phyloP scores from a whole-genome alignment of 441 rosid species.

The Adansonia gregorii region DNA sequence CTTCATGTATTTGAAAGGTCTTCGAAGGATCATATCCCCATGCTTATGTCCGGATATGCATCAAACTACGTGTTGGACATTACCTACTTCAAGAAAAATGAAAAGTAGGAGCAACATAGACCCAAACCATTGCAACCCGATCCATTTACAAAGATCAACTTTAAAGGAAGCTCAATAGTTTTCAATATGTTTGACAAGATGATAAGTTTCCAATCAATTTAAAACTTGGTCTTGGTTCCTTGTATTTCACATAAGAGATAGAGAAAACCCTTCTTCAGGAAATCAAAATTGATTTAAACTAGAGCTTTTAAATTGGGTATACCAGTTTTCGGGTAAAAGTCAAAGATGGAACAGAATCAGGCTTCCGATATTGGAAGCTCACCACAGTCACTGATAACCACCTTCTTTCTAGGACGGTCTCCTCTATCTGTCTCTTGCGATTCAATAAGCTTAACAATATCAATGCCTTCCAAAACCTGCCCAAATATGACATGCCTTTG shows the following conservation, averaged over 20 bases:
- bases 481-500: constrained; percentile 96
- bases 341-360: constrained; percentile 31
- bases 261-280: neutral
- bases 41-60: too few species aligned
- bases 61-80: too few species aligned
- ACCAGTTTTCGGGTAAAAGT: neutral
- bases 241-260: neutral
- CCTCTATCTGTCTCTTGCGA: constrained; percentile 94
- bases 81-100: too few species aligned
- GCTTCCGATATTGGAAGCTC: constrained; percentile 78
- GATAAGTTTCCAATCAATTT: neutral
- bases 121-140: neutral
- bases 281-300: constrained; percentile 13
- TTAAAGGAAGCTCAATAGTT: neutral
- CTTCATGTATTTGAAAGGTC: too few species aligned
- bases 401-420: constrained; percentile 91
- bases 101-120: too few species aligned
- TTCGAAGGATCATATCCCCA: too few species aligned
- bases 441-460: constrained; percentile 77
- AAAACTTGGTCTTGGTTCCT: neutral
- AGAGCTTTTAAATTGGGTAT: neutral
- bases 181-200: neutral
- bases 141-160: neutral
- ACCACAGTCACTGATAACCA: constrained; percentile 76
- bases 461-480: constrained; percentile 96